These are phyloP conservation scores for Lagerstroemia speciosa DNA, from an alignment of 345 rosid species.

Conservation along the genomic window DNA sequence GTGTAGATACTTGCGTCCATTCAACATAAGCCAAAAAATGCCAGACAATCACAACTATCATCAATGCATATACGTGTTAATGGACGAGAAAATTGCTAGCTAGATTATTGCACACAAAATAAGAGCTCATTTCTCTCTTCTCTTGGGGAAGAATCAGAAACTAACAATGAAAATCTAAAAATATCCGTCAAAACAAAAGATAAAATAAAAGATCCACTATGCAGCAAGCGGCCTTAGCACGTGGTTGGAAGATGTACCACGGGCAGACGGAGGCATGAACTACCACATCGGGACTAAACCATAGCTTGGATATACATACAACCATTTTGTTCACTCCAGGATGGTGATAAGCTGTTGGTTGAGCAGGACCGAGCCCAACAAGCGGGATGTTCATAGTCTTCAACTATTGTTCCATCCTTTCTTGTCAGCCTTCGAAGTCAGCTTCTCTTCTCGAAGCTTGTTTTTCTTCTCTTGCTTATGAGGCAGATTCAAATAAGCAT, in stretches of 20 bases:
- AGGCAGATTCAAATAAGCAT: no score
- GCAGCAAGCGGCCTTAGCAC: conserved; percentile 98
- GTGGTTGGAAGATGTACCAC: conserved; percentile 82
- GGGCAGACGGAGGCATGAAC: conserved; percentile 64
- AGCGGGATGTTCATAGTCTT: conserved; percentile 48
- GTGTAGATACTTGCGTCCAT: no score
- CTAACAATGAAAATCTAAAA: background rate
- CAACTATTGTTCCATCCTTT: conserved; percentile 62
- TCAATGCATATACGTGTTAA: background rate
- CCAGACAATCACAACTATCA: no score
- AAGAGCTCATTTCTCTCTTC: background rate
- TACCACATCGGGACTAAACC: conserved; percentile 92
- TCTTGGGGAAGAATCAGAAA: background rate
- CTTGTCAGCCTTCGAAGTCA: conserved; percentile 59
- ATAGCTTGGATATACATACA: conserved; percentile 51
- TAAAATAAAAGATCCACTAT: conserved; percentile 13
- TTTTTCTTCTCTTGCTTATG: no score
- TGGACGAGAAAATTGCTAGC: background rate
- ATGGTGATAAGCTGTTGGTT: conserved; percentile 46
- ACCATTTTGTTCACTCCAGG: conserved; percentile 51
- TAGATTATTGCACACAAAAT: background rate
- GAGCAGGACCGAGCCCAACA: conserved; percentile 44
- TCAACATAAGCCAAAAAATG: no score
- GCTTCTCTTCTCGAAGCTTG: conserved; percentile 84
- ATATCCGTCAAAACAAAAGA: background rate